Conservation (phyloP, 768 basidiomycete genomes). For the Saitozyma podzolica region DNA sequence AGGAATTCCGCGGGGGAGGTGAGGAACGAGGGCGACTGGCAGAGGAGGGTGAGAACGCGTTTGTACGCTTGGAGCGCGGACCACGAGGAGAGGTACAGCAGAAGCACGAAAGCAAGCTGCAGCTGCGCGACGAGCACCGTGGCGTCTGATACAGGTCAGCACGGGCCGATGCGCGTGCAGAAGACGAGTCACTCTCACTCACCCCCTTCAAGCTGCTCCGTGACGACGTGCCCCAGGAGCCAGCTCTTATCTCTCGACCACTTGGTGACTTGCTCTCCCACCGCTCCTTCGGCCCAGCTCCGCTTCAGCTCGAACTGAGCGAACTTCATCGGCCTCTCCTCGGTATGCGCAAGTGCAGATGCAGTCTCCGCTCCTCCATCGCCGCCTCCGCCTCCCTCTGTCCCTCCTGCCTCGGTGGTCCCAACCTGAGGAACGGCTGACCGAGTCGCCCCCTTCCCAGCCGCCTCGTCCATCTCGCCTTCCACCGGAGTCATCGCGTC, state of each 20-base stretch:
- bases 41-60: slow-evolving; percentile 48
- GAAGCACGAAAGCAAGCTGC: slow-evolving; percentile 53
- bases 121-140: slow-evolving; percentile 49
- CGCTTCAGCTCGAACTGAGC: slow-evolving; percentile 49
- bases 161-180: neutral
- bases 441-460: slow-evolving; percentile 3
- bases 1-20: slow-evolving; percentile 3
- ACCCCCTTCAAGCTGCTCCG: slow-evolving; percentile 45
- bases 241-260: slow-evolving; percentile 55
- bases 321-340: slow-evolving; percentile 35
- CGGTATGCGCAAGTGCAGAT: too few relatives aligned
- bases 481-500: slow-evolving; percentile 49
- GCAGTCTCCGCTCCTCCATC: too few relatives aligned
- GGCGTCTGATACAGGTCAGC: slow-evolving; percentile 31
- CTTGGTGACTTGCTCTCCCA: slow-evolving; percentile 52
- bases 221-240: slow-evolving; percentile 41
- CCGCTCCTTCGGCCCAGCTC: slow-evolving; percentile 52
- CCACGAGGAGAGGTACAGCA: slow-evolving; percentile 54
- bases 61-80: slow-evolving; percentile 53
- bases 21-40: slow-evolving; percentile 39
- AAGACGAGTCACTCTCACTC: slow-evolving; percentile 15
- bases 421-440: slow-evolving; percentile 6
- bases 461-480: slow-evolving; percentile 34
- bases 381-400: slow-evolving; percentile 9
- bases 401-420: neutral